Base-by-base conservation (phyloP, 352 stramenopile genomes). In the Phytopythium boreale region DNA sequence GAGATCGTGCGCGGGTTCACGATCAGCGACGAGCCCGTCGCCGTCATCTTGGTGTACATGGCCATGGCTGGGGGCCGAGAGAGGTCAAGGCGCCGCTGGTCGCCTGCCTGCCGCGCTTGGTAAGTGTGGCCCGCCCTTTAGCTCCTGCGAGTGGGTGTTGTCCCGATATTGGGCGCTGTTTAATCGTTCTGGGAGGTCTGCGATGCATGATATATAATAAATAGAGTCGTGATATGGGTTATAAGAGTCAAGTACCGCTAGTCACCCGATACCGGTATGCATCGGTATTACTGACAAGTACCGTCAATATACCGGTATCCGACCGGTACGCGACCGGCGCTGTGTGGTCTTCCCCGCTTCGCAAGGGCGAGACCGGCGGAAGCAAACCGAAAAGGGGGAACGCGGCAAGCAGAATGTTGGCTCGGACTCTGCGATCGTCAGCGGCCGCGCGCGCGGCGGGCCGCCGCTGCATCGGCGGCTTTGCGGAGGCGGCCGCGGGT, bases 21-120 rank as follows among this genome's bases (percentile, higher is more conserved):
- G 56, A 92, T 82, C 59, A 92, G 74, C 15, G 82, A 85, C 64
- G 82, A 88, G 51, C 82, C 82, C 24, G 74, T 75, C 34, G 82
- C 72, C 59, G 76, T 89, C 82, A 92, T 92, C 68, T 89, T 88
- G 37, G 82, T 92, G 70, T 88, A 92, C 82, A 92, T 92, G 26
- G 74, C 74, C 77, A 85, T 85, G 27, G n/a, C 39, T 36, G 34
- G 37, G 37, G 14, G n/a, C n/a, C n/a, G n/a, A n/a, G n/a, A n/a
- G n/a, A n/a, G n/a, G n/a, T n/a, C n/a, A n/a, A n/a, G n/a, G n/a
- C n/a, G n/a, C n/a, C n/a, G n/a, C n/a, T n/a, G n/a, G n/a, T n/a
- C n/a, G n/a, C n/a, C n/a, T n/a, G n/a, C n/a, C n/a, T n/a, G n/a
- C n/a, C n/a, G n/a, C n/a, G n/a, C n/a, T n/a, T n/a, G n/a, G n/a